Evolutionary conservation across 176 grass and related monocot species (phyloP), one percentile per base, ranked within the genome.

Genomic region (Oryza meyeriana): DNA sequence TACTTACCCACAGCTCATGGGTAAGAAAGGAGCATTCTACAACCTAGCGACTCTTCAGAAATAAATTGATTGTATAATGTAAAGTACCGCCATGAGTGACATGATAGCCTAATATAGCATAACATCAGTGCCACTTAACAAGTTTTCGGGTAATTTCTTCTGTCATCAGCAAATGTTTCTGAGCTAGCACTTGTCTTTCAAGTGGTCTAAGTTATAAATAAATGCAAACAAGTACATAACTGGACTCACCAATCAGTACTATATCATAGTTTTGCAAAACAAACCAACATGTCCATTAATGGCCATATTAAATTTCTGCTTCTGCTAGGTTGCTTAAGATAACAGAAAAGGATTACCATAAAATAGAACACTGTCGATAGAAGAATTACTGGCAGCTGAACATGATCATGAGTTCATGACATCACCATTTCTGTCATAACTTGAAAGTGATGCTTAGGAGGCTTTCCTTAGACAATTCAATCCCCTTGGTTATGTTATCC

Each of bases 21-120:
- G 72, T 85, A 99, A 91, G 87, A 95, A 99, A 69, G 96, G 96
- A 12, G 93, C 89, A 67, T 99, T 99, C 89, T 99, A 93, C 76
- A 89, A 92, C 77, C 83, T 99, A 26, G 96, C 91, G 41, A 77
- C 81, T 70, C 90, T 95, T 69, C 94, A 97, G 86, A 97, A 71
- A 75, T 97, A 83, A 88, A 84, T 4, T 85, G 28, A 59, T 6
- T 58, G 28, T 85, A 47, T 29, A 64, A 59, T 77, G 85, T 69
- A 77, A 85, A 80, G 48, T 64, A 38, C 35, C 0, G 6, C 35
- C 61, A 71, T 81, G 71, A 81, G 38, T 72, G 36, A 83, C 50
- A 79, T 73, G 63, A 62, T 69, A 88, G 71, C 31, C 74, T 75
- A 85, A 77, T 83, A 63, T 76, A 84, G 64, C 34, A 75, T 47